Conservation (phyloP, 1,139 yeast genomes). For the Suhomyces bribrorum region DNA sequence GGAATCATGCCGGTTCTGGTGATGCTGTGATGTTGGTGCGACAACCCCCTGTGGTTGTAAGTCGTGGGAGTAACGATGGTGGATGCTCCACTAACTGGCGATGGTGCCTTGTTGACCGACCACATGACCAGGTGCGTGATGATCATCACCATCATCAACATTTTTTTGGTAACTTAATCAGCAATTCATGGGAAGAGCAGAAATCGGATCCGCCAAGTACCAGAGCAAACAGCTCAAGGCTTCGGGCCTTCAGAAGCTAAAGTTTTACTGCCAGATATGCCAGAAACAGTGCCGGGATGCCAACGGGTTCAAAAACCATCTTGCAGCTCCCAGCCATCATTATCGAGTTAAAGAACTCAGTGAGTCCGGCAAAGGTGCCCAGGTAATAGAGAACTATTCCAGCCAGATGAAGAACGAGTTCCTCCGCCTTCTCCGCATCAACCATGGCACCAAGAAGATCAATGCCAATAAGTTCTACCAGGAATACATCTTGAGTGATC, state of each 20-base stretch:
- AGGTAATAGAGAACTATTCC: constrained; percentile 62
- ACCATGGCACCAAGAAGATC: constrained; percentile 80
- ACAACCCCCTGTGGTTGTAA: no score
- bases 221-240: constrained; percentile 78
- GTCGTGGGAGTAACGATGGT: no score
- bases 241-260: constrained; percentile 79
- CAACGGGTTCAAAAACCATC: constrained; percentile 90
- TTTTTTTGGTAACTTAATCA: no score
- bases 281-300: constrained; percentile 93
- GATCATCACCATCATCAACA: no score
- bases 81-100: no score
- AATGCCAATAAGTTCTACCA: constrained; percentile 88
- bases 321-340: constrained; percentile 73
- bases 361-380: constrained; percentile 39
- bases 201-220: constrained; percentile 80
- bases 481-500: constrained; percentile 73
- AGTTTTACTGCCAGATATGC: constrained; percentile 90
- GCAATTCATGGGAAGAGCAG: constrained; percentile 56
- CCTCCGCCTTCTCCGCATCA: constrained; percentile 56
- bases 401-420: constrained; percentile 64
- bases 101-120: no score
- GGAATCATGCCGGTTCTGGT: no score
- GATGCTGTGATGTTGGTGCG: not conserved
- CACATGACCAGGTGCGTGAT: no score
- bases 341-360: constrained; percentile 44